Conservation (phyloP, 495 filamentous ascomycete genomes). For the Neurospora africana region DNA sequence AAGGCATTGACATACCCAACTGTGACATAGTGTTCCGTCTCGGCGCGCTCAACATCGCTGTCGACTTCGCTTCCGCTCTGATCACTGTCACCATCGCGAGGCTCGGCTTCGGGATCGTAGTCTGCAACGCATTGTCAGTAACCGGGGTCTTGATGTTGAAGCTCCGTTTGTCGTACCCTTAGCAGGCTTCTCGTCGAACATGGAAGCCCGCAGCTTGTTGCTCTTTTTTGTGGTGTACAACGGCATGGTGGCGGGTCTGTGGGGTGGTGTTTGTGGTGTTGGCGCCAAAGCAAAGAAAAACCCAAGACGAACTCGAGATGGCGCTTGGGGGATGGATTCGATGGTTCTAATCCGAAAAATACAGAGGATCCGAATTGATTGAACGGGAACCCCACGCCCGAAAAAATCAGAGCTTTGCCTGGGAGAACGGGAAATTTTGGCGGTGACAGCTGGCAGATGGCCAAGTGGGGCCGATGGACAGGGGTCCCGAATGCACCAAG, state of each 20-base stretch:
- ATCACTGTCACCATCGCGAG: constrained; percentile 33
- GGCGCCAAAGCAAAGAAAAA: neutral
- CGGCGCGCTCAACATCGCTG: constrained; percentile 30
- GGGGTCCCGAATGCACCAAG: neutral
- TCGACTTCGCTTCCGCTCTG: constrained; percentile 46
- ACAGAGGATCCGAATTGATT: constrained; percentile 1
- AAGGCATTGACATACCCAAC: constrained; percentile 49
- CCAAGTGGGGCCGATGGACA: neutral
- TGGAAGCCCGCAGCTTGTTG: constrained; percentile 27
- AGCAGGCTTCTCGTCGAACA: constrained; percentile 29
- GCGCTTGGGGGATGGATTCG: neutral
- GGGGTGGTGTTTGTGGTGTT: neutral
- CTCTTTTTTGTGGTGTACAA: constrained; percentile 18
- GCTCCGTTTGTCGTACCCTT: constrained; percentile 20
- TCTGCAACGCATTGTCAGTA: constrained; percentile 41
- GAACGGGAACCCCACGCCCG: constrained; percentile 10
- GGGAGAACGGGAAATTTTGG: constrained; percentile 32
- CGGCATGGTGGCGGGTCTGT: constrained; percentile 18
- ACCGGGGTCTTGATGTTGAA: neutral
- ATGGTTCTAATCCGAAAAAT: constrained; percentile 1
- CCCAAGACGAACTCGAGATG: neutral
- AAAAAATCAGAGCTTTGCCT: constrained; percentile 16
- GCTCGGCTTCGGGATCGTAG: constrained; percentile 77
- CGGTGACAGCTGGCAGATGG: constrained; percentile 35
- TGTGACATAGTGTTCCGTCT: constrained; percentile 72